Evolutionary conservation across 2,329 filamentous ascomycete species (phyloP), one percentile per base, ranked within the genome.

Genomic region (Paraphaeosphaeria sporulosa): DNA sequence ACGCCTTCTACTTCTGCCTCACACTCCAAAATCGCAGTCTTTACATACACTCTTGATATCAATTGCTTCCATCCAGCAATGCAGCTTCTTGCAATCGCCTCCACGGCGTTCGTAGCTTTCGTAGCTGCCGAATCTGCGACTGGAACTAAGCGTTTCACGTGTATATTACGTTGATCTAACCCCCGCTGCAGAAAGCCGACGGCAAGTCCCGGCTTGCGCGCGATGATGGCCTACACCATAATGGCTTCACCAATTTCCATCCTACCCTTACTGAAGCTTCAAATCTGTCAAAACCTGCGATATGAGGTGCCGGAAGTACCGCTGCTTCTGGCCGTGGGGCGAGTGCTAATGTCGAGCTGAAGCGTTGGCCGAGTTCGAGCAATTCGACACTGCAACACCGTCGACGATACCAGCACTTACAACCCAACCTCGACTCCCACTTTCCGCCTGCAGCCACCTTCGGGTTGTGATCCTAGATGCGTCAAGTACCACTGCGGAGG

Each of bases 401-500:
- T 12, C 32, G 17, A 2, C 13, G 40, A 7, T 25, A n/a, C 49
- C 19, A 40, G 21, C 17, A 3, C 27, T 8, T 30, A 8, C 8
- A 30, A 4, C 4, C 27, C 4, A 4, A 30, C 27, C 27, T 30
- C 21, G 4, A 5, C 15, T 15, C 21, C 44, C 3, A 47, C 40
- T 10, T 4, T 7, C 21, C 40, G 7, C 3, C 27, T n/a, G 17
- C 40, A n/a, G n/a, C 17, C 25, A n/a, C 25, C 25, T 34, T 19
- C 48, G 12, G 4, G 5, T 32, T 50, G 48, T n/a, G 36, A 52
- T 30, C 34, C 13, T 21, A 27, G 21, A 10, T 52, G 50, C 36
- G 15, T 13, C 30, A 50, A 50, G 19, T 38, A 51, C 49, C n/a
- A 51, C 17, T 51, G 49, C 49, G 19, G 49, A 51, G 19, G 21